Evolutionary conservation across 352 stramenopile genomes (phyloP), one percentile per base, ranked within the genome.

Genomic region (Peronospora destructor): DNA sequence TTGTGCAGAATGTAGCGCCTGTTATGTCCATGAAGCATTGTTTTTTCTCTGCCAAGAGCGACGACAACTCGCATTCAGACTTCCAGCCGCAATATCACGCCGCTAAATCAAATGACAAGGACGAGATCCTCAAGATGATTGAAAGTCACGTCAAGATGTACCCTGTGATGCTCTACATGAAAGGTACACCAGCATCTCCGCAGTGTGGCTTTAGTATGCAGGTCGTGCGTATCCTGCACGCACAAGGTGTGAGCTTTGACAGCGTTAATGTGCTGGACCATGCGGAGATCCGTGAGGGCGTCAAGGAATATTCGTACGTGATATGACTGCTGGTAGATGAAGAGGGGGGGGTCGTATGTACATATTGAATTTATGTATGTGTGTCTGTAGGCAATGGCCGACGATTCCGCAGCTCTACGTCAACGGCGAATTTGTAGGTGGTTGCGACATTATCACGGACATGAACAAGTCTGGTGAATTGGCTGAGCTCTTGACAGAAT

Each of bases 111-210:
- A 80, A 59, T 36, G 79, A 94, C 61, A 87, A 87, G 65, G 80
- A 94, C 47, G 84, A 92, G 55, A 85, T 95, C 56, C 61, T 91
- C 53, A 88, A 89, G 56, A 90, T 94, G 75, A 95, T 96, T 59
- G 75, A 93, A 37, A 91, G 68, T 61, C 82, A 92, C 59, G 82
- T 96, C 28, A 89, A 93, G 59, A 84, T 73, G 53, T 87, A 98
- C 73, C 85, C 73, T 5, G 68, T 98, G 26, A 98, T 99, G 94
- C 79, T 99, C 0, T 99, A 99, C 83, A 99, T 99, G 97, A 99
- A 99, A 73, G 97, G 97, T 47, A 99, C 95, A 53, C 96, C 97
- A 29, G 77, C 76, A 53, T 79, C 90, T 59, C 96, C 97, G 32
- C 87, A 97, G 78, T 99, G 97, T 68, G 97, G 96, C 49, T 99